Percentiles rank a stretch among this genome's conserved stretches.
These are phyloP conservation scores for Fusarium sp. DNA, from an alignment of 2,329 filamentous ascomycete species.

Conservation along the genomic window DNA sequence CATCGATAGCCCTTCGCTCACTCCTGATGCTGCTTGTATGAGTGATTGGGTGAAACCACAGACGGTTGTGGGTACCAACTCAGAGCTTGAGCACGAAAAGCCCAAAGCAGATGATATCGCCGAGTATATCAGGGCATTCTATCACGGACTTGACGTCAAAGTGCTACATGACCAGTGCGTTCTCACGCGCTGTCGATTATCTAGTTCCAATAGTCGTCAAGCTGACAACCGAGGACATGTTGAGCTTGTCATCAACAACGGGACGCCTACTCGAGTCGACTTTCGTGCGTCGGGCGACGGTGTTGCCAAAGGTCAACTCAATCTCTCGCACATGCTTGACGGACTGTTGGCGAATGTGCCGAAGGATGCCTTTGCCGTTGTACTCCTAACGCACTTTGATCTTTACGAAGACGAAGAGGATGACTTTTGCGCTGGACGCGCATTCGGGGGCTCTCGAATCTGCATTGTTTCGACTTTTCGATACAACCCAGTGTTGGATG, in stretches of 20 bases:
- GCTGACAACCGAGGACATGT: constrained; percentile 50
- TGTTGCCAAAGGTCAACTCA: constrained; percentile 62
- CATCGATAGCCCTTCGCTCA: background rate
- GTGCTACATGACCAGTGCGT: constrained; percentile 50
- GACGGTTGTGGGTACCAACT: background rate
- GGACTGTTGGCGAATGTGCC: constrained; percentile 65
- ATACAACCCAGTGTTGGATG: constrained; percentile 66
- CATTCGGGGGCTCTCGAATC: constrained; percentile 72
- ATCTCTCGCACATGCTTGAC: constrained; percentile 71
- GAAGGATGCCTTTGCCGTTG: constrained; percentile 66
- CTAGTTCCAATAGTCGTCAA: background rate
- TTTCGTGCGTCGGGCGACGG: constrained; percentile 59
- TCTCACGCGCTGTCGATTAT: constrained; percentile 57
- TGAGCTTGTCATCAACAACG: constrained; percentile 46
- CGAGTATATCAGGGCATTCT: constrained; percentile 57
- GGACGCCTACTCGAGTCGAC: constrained; percentile 60
- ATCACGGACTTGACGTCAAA: constrained; percentile 64
- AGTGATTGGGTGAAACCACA: background rate
- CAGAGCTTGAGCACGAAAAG: background rate
- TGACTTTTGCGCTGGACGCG: constrained; percentile 73
- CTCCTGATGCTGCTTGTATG: background rate
- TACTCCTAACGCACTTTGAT: constrained; percentile 69
- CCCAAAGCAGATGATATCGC: constrained; percentile 46
- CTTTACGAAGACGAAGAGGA: constrained; percentile 74
- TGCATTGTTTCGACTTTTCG: constrained; percentile 70